Percentiles rank a stretch among this genome's conserved stretches.
phyloP scores from a whole-genome alignment of 306 rosid species.

The Castanea crenata region DNA sequence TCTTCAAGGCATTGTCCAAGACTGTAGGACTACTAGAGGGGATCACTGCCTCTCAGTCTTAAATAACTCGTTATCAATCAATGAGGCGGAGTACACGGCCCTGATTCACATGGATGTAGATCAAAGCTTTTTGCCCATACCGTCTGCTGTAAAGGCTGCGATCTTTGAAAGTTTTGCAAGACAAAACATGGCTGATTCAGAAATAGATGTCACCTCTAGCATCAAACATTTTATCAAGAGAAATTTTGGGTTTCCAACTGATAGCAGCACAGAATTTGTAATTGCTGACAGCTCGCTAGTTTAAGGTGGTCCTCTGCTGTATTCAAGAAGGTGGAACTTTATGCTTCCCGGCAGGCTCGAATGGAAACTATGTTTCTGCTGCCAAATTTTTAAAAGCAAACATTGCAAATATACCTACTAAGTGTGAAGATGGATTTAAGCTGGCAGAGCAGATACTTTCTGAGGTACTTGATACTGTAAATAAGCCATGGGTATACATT shows the following conservation, averaged over 20 bases:
- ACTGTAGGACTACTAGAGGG: constrained; percentile 90
- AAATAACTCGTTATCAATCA: constrained; percentile 64
- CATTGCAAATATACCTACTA: constrained; percentile 57
- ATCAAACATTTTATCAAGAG: constrained; percentile 62
- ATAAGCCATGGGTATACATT: constrained; percentile 87
- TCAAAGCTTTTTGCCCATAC: constrained; percentile 76
- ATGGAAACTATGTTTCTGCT: constrained; percentile 83
- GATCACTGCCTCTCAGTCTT: constrained; percentile 74
- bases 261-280: constrained; percentile 52
- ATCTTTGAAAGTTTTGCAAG: constrained; percentile 94
- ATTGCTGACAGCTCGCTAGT: constrained; percentile 72
- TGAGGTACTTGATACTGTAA: constrained; percentile 50
- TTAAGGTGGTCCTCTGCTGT: constrained; percentile 86
- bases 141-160: constrained; percentile 85
- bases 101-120: constrained; percentile 94
- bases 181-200: constrained; percentile 86
- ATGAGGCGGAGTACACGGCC: constrained; percentile 49
- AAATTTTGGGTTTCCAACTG: constrained; percentile 75
- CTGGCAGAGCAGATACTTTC: constrained; percentile 57
- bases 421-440: constrained; percentile 60
- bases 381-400: constrained; percentile 84
- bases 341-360: constrained; percentile 87
- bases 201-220: constrained; percentile 71
- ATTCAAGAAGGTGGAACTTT: constrained; percentile 89
- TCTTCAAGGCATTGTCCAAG: constrained; percentile 77